Evolutionary conservation across 805 yeast species (phyloP).

Genomic region (Pichia gijzeniarum): DNA sequence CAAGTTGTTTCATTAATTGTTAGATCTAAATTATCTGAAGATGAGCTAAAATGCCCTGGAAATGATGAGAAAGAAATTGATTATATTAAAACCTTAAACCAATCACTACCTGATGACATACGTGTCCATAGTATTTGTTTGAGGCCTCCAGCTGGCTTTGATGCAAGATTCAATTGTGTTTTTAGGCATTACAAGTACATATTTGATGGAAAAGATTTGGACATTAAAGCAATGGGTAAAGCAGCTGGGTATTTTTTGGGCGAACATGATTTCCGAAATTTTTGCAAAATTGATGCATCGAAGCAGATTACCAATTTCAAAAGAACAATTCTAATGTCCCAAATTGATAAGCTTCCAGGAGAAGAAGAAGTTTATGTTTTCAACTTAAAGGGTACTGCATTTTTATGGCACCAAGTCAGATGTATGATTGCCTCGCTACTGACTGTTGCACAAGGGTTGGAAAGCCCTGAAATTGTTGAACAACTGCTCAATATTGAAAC

Average conservation of each 20-base stretch:
- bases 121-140: constrained; percentile 75
- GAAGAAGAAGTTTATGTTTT: constrained; percentile 49
- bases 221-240: constrained; percentile 57
- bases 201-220: constrained; percentile 52
- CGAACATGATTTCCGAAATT: constrained; percentile 85
- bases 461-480: constrained; percentile 49
- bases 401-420: constrained; percentile 96
- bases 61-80: constrained; percentile 68
- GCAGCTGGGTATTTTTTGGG: constrained; percentile 66
- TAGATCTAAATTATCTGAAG: constrained; percentile 58
- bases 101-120: constrained; percentile 73
- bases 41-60: constrained; percentile 50
- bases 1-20: constrained; percentile 82
- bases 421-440: constrained; percentile 87
- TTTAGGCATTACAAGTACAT: constrained; percentile 81
- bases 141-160: constrained; percentile 76
- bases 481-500: constrained; percentile 52
- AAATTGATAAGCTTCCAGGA: constrained; percentile 18
- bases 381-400: constrained; percentile 82
- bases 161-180: constrained; percentile 90
- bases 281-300: constrained; percentile 90
- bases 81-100: constrained; percentile 69
- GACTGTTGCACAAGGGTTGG: constrained; percentile 72
- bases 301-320: constrained; percentile 79
- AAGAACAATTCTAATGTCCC: constrained; percentile 48